Conservation (phyloP, 2,329 filamentous ascomycete genomes). For the Pseudogymnoascus sp. region DNA sequence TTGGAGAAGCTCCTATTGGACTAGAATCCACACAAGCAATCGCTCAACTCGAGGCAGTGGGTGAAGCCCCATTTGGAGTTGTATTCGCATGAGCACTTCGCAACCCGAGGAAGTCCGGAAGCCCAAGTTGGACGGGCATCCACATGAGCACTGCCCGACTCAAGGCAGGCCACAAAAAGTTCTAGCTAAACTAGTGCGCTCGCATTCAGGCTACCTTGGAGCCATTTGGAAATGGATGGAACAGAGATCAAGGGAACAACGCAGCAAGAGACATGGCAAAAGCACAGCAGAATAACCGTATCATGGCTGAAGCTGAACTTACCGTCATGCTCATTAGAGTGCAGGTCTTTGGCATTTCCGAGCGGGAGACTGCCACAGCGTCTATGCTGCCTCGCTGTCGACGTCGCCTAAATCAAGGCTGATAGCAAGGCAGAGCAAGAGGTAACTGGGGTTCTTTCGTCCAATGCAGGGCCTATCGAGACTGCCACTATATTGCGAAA, state of each 20-base stretch:
- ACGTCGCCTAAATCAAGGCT: not conserved
- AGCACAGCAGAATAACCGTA: not conserved
- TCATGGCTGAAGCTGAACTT: not conserved
- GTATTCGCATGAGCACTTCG: no score
- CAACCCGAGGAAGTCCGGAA: no score
- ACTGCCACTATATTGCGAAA: not conserved
- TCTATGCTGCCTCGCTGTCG: not conserved
- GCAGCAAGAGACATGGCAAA: not conserved
- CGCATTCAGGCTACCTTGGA: not conserved
- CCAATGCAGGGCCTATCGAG: not conserved
- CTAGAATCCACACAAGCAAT: not conserved
- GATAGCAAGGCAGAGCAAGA: not conserved
- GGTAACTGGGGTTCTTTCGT: not conserved
- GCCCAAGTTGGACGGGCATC: not conserved
- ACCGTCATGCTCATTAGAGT: not conserved
- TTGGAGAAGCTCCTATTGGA: not conserved
- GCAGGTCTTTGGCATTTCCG: not conserved
- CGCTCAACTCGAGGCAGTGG: not conserved
- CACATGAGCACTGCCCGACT: not conserved
- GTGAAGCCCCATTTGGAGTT: not conserved
- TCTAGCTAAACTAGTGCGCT: not conserved
- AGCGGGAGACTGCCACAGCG: not conserved
- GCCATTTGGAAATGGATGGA: not conserved
- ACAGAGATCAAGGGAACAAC: not conserved
- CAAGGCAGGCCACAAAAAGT: not conserved